Evolutionary conservation across 2,329 filamentous ascomycete genomes (phyloP).

Genomic region (Monilinia fructigena): DNA sequence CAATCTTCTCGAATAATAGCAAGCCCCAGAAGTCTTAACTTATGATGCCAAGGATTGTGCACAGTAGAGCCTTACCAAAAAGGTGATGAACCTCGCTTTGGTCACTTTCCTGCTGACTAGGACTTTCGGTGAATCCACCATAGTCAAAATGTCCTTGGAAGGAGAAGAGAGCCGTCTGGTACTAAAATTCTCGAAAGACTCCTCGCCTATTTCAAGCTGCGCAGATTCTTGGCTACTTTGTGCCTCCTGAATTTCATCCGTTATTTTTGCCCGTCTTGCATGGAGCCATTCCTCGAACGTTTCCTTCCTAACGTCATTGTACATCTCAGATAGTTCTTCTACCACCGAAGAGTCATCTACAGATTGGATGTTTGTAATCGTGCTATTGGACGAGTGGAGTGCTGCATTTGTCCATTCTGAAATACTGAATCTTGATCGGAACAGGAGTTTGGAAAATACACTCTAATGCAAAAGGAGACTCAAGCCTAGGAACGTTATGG

Average conservation of each 20-base stretch:
- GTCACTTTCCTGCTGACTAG: constrained; percentile 20
- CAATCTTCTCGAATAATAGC: neutral
- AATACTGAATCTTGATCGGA: neutral
- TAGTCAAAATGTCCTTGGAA: constrained; percentile 36
- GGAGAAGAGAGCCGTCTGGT: constrained; percentile 22
- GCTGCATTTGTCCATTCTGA: constrained; percentile 6
- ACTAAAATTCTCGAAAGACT: constrained; percentile 11
- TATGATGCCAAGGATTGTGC: neutral
- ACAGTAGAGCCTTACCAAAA: constrained; percentile 27
- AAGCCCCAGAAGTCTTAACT: neutral
- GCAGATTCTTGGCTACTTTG: constrained; percentile 18
- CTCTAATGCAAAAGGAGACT: constrained; percentile 12
- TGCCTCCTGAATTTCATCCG: neutral
- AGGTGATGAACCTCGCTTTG: constrained; percentile 27
- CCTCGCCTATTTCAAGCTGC: constrained; percentile 9
- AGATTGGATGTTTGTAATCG: neutral
- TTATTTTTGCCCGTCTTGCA: constrained; percentile 7
- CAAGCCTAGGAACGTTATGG: neutral
- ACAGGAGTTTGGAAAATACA: neutral
- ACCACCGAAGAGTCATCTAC: neutral
- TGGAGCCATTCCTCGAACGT: constrained; percentile 12
- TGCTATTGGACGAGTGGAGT: neutral
- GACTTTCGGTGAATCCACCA: constrained; percentile 36
- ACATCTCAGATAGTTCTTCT: neutral
- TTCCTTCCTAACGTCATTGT: neutral